Evolutionary conservation across 108 stramenopile species (phyloP).

Genomic region (Cyclotella baltica): DNA sequence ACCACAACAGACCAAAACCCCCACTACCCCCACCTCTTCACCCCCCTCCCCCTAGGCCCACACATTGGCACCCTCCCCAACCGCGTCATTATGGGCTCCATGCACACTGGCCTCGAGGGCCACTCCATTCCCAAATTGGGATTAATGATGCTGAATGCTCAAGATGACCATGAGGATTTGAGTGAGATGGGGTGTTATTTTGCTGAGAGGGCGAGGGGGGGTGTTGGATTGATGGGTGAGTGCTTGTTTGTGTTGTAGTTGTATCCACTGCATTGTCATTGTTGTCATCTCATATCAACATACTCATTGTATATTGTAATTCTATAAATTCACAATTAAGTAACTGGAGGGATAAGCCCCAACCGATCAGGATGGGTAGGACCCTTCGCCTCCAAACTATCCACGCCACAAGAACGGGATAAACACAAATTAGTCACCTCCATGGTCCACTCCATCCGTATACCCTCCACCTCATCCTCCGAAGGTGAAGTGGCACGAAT

Average conservation of each 20-base stretch:
- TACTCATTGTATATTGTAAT: background rate
- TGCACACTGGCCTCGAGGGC: constrained; percentile 97
- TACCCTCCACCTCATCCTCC: constrained; percentile 58
- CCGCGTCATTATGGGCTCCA: constrained; percentile 95
- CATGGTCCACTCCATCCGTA: constrained; percentile 84
- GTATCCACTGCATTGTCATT: background rate
- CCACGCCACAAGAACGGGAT: constrained; percentile 80
- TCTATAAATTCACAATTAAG: constrained; percentile 7
- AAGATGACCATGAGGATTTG: constrained; percentile 66
- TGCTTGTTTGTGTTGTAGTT: background rate
- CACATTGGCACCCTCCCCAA: constrained; percentile 83
- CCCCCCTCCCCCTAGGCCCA: constrained; percentile 71
- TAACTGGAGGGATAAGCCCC: constrained; percentile 98
- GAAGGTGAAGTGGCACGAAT: constrained; percentile 60
- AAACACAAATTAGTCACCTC: constrained; percentile 90
- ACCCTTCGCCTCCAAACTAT: constrained; percentile 92
- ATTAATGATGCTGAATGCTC: constrained; percentile 52
- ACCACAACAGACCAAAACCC: constrained; percentile 29
- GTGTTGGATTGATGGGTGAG: constrained; percentile 92
- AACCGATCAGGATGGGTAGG: constrained; percentile 93
- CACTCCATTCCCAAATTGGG: constrained; percentile 71
- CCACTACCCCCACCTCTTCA: constrained; percentile 73
- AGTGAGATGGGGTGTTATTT: constrained; percentile 94
- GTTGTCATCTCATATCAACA: background rate
- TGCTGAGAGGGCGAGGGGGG: constrained; percentile 90